Evolutionary conservation across 2,329 filamentous ascomycete species (phyloP).

Genomic region (Trematosphaeria pertusa): DNA sequence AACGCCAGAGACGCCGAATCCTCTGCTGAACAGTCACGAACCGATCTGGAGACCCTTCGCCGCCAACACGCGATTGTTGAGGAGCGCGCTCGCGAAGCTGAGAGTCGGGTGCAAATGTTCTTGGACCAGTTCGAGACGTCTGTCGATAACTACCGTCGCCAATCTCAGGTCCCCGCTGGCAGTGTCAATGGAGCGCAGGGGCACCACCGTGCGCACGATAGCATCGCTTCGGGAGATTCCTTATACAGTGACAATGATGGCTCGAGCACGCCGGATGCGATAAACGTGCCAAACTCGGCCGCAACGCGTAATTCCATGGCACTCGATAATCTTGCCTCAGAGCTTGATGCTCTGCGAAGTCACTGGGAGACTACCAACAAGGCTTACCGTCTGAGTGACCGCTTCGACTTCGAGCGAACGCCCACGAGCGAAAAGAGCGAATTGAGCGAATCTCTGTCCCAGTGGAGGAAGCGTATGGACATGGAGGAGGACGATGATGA

Average conservation of each 20-base stretch:
- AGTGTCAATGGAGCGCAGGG: slow-evolving; percentile 42
- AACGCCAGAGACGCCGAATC: slow-evolving; percentile 59
- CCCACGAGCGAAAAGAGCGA: slow-evolving; percentile 45
- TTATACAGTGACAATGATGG: slow-evolving; percentile 54
- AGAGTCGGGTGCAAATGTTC: slow-evolving; percentile 89
- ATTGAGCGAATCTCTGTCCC: slow-evolving; percentile 39
- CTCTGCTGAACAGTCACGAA: slow-evolving; percentile 62
- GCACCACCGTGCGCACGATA: slow-evolving; percentile 60
- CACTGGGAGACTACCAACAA: slow-evolving; percentile 98
- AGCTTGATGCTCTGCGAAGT: slow-evolving; percentile 86
- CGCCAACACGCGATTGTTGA: slow-evolving; percentile 83
- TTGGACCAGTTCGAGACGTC: slow-evolving; percentile 94
- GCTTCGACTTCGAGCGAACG: slow-evolving; percentile 80
- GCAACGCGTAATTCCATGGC: slow-evolving; percentile 68
- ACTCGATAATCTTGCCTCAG: slow-evolving; percentile 87
- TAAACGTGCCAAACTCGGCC: slow-evolving; percentile 34
- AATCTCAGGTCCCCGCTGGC: slow-evolving; percentile 56
- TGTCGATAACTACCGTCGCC: slow-evolving; percentile 92
- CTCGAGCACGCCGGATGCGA: slow-evolving; percentile 41
- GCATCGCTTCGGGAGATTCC: slow-evolving; percentile 65
- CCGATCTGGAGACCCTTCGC: slow-evolving; percentile 81
- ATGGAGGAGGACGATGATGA: slow-evolving; percentile 34
- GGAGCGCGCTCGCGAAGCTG: slow-evolving; percentile 83
- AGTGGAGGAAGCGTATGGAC: slow-evolving; percentile 44
- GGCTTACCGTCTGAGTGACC: slow-evolving; percentile 88